Evolutionary conservation across 257 asterid genomes (phyloP).

Genomic region (Nicotiana undulata): DNA sequence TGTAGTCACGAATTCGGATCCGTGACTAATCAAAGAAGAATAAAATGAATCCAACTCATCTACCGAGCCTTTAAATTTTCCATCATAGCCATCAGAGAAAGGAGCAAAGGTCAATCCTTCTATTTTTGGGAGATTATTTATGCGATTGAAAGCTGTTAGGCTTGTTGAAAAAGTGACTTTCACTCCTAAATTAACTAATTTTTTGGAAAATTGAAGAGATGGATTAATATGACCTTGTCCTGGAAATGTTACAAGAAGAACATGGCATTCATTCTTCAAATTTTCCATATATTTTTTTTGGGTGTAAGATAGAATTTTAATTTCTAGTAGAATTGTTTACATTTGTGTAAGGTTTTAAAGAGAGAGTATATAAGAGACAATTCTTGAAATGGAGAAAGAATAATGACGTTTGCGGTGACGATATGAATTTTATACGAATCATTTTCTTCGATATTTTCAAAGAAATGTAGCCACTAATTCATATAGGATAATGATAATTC

Average conservation of each 20-base stretch:
- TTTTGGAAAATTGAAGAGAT: slow-evolving; percentile 14
- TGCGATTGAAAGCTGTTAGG: background rate
- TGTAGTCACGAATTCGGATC: background rate
- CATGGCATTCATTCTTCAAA: slow-evolving; percentile 12
- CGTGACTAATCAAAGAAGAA: background rate
- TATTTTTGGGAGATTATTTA: background rate
- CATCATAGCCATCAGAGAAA: slow-evolving; percentile 10
- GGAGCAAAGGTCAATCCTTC: background rate
- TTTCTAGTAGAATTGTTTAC: background rate
- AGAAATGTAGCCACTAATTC: background rate
- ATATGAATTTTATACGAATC: background rate
- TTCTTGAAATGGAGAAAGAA: background rate
- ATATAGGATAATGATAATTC: background rate
- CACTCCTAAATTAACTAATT: background rate
- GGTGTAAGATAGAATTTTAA: background rate
- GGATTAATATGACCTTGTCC: slow-evolving; percentile 29
- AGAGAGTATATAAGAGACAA: background rate
- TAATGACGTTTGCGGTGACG: background rate
- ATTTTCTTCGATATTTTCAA: background rate
- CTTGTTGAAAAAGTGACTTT: slow-evolving; percentile 14
- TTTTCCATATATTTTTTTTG: background rate
- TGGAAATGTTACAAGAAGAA: slow-evolving; percentile 25
- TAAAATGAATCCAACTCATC: background rate
- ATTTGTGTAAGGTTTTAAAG: background rate
- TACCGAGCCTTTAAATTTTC: background rate